Percentiles rank a stretch among this genome's conserved stretches.
Conservation (phyloP, 768 basidiomycete species). For the Flagelloscypha sp. region DNA sequence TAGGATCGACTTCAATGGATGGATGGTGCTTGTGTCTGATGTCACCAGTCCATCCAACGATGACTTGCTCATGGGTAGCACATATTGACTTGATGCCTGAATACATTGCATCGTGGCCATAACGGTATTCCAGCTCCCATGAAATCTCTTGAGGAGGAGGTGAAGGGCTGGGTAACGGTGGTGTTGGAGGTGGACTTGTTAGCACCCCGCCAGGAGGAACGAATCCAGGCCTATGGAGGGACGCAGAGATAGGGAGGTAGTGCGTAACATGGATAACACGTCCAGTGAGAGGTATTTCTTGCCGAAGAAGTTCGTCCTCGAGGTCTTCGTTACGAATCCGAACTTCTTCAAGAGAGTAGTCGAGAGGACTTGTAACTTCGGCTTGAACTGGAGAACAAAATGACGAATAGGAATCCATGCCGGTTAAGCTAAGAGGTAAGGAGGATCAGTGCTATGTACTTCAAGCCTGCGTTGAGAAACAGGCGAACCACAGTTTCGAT, state of each 20-base stretch:
- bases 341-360: slow-evolving; percentile 65
- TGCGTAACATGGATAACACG: slow-evolving; percentile 90
- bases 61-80: slow-evolving; percentile 79
- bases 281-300: slow-evolving; percentile 71
- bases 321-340: slow-evolving; percentile 63
- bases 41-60: slow-evolving; percentile 94
- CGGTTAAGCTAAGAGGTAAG: no score
- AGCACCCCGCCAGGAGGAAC: slow-evolving; percentile 42
- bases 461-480: no score
- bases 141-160: slow-evolving; percentile 19
- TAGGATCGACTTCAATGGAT: slow-evolving; percentile 32
- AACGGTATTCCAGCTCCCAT: slow-evolving; percentile 74
- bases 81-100: slow-evolving; percentile 83
- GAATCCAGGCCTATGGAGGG: slow-evolving; percentile 51
- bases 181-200: slow-evolving; percentile 69
- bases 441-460: no score
- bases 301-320: slow-evolving; percentile 61
- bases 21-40: no score
- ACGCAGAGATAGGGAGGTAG: slow-evolving; percentile 73
- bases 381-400: slow-evolving; percentile 12
- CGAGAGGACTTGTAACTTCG: no score
- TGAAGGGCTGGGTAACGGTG: slow-evolving; percentile 19
- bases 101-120: slow-evolving; percentile 93
- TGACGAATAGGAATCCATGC: no score
- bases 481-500: no score